phyloP scores from a whole-genome alignment of 2,329 filamentous ascomycete genomes.

The Ophioceras dolichostomum region DNA sequence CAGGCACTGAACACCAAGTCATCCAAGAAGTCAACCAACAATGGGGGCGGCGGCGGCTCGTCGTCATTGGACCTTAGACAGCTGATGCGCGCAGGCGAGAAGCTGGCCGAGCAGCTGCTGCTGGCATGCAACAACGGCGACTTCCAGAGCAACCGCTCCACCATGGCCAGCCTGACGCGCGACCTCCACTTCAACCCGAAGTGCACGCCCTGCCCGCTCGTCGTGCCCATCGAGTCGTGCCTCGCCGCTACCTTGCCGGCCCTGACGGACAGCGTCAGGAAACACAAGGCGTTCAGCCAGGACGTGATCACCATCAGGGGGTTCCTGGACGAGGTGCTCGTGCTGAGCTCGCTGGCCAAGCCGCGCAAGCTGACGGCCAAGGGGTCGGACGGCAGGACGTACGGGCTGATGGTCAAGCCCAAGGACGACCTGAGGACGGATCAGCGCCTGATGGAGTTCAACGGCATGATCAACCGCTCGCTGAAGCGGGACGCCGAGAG shows the following conservation, averaged over 20 bases:
- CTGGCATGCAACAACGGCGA: conserved; percentile 65
- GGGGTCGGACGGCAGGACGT: conserved; percentile 78
- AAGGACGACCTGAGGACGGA: conserved; percentile 97
- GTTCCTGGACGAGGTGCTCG: conserved; percentile 79
- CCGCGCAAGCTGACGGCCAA: conserved; percentile 80
- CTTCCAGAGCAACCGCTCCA: conserved; percentile 57
- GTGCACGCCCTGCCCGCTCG: conserved; percentile 68
- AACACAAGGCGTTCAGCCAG: conserved; percentile 76
- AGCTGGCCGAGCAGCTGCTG: conserved; percentile 70
- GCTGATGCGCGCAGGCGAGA: conserved; percentile 68
- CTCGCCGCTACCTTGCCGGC: conserved; percentile 73
- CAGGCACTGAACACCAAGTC: conserved; percentile 33
- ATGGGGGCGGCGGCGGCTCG: conserved; percentile 27
- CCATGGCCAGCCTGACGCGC: conserved; percentile 58
- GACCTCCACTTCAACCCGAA: conserved; percentile 79
- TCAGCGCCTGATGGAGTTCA: conserved; percentile 98
- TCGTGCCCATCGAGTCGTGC: conserved; percentile 78
- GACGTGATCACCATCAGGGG: conserved; percentile 72
- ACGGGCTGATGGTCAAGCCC: conserved; percentile 90
- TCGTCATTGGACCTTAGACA: conserved; percentile 49
- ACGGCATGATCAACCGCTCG: conserved; percentile 92
- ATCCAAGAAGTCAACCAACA: conserved; percentile 40
- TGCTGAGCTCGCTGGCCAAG: conserved; percentile 83
- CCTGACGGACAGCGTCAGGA: conserved; percentile 56
- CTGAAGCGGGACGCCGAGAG: conserved; percentile 86